Conservation (phyloP, 768 basidiomycete species). For the Butyriboletus loyo region DNA sequence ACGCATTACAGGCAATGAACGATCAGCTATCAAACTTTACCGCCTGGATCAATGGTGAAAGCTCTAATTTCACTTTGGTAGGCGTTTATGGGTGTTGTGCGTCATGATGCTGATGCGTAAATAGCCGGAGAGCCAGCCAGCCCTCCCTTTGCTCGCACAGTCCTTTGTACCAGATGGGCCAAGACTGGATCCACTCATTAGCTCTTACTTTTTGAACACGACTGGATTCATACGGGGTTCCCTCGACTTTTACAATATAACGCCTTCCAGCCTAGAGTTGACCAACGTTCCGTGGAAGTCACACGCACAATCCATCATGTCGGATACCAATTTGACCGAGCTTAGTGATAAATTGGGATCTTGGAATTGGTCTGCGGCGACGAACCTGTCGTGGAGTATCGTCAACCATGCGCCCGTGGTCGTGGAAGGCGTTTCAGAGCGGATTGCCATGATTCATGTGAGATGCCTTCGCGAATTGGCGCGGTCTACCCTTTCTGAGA, state of each 20-base stretch:
- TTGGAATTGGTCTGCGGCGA: conserved; percentile 71
- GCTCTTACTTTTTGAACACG: conserved; percentile 71
- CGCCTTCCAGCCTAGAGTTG: conserved; percentile 42
- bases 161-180: conserved; percentile 45
- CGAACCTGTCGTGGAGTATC: conserved; percentile 63
- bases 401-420: conserved; percentile 52
- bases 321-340: conserved; percentile 48
- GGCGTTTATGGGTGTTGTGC: conserved; percentile 17
- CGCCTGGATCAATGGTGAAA: conserved; percentile 68
- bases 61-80: conserved; percentile 65
- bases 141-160: conserved; percentile 46
- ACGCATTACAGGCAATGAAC: conserved; percentile 55
- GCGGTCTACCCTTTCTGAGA: conserved; percentile 3
- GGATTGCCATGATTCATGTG: conserved; percentile 65
- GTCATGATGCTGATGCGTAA: conserved; percentile 1
- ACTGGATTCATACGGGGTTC: conserved; percentile 77
- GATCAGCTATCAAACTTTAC: conserved; percentile 71
- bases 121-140: conserved; percentile 47
- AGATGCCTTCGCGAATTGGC: conserved; percentile 25
- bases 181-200: conserved; percentile 40
- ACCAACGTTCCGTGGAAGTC: conserved; percentile 45
- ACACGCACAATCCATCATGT: conserved; percentile 49
- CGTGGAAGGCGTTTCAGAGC: conserved; percentile 38
- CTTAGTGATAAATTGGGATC: conserved; percentile 45
- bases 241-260: conserved; percentile 61